Evolutionary conservation across 164 flowering plant species (phyloP).

Genomic region (Tinospora cordifolia): DNA sequence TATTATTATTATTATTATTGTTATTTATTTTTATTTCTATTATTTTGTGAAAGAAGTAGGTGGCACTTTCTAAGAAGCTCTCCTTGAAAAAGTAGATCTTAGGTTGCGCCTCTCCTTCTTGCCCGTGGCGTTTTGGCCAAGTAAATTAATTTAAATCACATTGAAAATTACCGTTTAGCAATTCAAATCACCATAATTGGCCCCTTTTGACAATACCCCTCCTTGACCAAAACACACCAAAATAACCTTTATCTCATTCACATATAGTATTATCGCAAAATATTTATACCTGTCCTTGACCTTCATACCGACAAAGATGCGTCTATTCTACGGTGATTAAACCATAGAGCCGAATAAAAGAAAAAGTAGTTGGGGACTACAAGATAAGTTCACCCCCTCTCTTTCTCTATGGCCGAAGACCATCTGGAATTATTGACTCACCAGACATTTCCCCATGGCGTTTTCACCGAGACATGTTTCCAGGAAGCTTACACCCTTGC

Average conservation of each 20-base stretch:
- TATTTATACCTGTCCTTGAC: too few relatives aligned
- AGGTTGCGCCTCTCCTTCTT: too few relatives aligned
- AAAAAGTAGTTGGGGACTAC: background rate
- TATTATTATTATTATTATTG: too few relatives aligned
- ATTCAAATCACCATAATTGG: slow-evolving; percentile 1
- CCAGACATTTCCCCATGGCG: too few relatives aligned
- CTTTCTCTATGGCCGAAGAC: background rate
- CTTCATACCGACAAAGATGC: background rate
- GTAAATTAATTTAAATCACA: background rate
- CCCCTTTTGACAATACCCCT: background rate
- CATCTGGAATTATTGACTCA: background rate
- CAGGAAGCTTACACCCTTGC: background rate
- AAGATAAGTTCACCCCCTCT: background rate
- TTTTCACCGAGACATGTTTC: background rate
- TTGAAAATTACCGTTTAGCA: background rate
- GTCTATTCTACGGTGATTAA: background rate
- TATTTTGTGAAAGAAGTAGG: too few relatives aligned
- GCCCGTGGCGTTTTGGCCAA: too few relatives aligned
- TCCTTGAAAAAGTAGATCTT: too few relatives aligned
- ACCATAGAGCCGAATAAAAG: background rate
- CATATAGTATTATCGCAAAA: too few relatives aligned
- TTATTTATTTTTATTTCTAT: too few relatives aligned
- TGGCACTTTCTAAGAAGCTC: too few relatives aligned
- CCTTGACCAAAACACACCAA: background rate
- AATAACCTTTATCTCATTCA: too few relatives aligned